Conservation (phyloP, 1,139 yeast species). For the Sugiyamaella japonica region DNA sequence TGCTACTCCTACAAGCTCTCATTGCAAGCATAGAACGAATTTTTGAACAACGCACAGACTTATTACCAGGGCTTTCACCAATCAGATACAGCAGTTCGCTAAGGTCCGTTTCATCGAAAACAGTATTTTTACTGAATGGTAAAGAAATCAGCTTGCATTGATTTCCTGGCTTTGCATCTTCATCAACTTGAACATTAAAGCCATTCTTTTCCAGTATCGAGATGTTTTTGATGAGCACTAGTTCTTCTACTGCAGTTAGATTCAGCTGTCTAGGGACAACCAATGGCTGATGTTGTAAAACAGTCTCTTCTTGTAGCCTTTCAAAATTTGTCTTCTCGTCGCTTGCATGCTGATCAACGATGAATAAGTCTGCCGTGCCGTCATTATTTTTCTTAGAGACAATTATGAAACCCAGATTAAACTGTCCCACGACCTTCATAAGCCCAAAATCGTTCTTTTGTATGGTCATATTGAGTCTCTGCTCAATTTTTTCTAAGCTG, state of each 20-base stretch:
- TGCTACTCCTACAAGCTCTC: conserved; percentile 92
- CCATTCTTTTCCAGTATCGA: conserved; percentile 71
- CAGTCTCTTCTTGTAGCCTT: conserved; percentile 53
- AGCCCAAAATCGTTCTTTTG: conserved; percentile 45
- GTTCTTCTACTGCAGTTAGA: conserved; percentile 74
- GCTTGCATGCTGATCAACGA: conserved; percentile 95
- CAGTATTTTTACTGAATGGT: conserved; percentile 71
- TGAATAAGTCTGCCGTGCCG: conserved; percentile 60
- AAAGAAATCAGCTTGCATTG: conserved; percentile 57
- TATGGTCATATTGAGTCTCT: conserved; percentile 35
- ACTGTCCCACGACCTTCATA: conserved; percentile 88
- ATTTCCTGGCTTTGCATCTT: conserved; percentile 55
- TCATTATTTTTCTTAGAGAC: conserved; percentile 50
- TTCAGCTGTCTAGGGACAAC: conserved; percentile 66
- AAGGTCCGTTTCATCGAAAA: conserved; percentile 66
- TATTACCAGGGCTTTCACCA: conserved; percentile 42
- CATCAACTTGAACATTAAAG: conserved; percentile 56
- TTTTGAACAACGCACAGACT: conserved; percentile 63
- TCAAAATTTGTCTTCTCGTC: conserved; percentile 95
- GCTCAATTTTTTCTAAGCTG: conserved; percentile 52
- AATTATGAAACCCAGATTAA: conserved; percentile 85
- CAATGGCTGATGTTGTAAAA: conserved; percentile 66
- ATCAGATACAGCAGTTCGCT: conserved; percentile 70
- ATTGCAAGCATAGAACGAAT: conserved; percentile 82
- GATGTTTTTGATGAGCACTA: conserved; percentile 60